phyloP scores from a whole-genome alignment of 2,329 filamentous ascomycete genomes.

The Colletotrichum sp. region DNA sequence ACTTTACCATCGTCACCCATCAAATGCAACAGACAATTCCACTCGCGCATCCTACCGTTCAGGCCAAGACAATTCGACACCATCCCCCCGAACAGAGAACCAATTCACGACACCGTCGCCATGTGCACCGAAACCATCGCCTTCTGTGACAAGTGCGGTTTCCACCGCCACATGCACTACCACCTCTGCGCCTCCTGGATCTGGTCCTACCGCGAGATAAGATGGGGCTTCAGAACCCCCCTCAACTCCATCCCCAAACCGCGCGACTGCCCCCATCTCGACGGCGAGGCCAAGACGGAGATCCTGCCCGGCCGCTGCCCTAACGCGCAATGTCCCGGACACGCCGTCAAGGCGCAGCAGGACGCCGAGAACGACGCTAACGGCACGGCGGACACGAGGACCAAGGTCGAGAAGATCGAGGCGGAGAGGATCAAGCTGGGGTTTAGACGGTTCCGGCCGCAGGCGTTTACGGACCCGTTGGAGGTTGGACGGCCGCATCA shows the following conservation, averaged over 20 bases:
- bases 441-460: background rate
- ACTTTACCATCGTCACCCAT: background rate
- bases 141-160: slow-evolving; percentile 20
- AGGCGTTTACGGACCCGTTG: slow-evolving; percentile 1
- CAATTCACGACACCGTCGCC: background rate
- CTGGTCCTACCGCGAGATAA: background rate
- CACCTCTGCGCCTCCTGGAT: slow-evolving; percentile 12
- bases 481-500: slow-evolving; percentile 17
- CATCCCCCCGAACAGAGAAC: background rate
- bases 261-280: slow-evolving; percentile 6
- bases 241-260: slow-evolving; percentile 6
- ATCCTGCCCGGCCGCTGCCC: slow-evolving; percentile 20
- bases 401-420: slow-evolving; percentile 90
- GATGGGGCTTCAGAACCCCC: slow-evolving; percentile 9
- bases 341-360: background rate
- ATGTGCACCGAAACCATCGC: slow-evolving; percentile 24
- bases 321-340: background rate
- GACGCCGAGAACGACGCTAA: background rate
- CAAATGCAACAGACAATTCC: background rate
- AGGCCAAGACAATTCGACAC: background rate
- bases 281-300: slow-evolving; percentile 3
- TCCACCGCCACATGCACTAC: slow-evolving; percentile 21
- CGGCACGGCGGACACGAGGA: slow-evolving; percentile 74
- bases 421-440: slow-evolving; percentile 45
- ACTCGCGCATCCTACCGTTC: background rate